Conservation (phyloP, 768 basidiomycete genomes). For the Galerina sulciceps region DNA sequence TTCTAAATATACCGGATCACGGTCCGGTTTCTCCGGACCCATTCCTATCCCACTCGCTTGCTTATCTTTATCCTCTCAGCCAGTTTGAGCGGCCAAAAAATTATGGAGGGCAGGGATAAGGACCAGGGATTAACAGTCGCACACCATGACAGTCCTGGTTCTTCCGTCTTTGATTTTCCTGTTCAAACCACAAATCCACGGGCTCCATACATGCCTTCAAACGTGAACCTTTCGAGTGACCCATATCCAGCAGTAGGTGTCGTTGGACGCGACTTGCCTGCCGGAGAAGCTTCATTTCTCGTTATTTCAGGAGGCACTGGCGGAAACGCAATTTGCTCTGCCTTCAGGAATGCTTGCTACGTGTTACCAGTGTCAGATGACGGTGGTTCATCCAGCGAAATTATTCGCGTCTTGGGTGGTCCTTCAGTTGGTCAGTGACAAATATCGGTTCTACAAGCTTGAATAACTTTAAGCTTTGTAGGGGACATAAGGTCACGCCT, state of each 20-base stretch:
- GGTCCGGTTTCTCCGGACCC: slow-evolving; percentile 1
- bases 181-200: slow-evolving; percentile 37
- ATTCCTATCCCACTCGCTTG: neutral
- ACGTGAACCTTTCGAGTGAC: slow-evolving; percentile 6
- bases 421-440: slow-evolving; percentile 73
- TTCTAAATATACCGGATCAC: neutral
- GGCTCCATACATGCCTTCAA: neutral
- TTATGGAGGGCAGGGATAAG: slow-evolving; percentile 2
- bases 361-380: slow-evolving; percentile 95
- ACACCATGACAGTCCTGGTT: slow-evolving; percentile 61
- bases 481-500: slow-evolving; percentile 90
- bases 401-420: slow-evolving; percentile 87
- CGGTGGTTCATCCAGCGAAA: slow-evolving; percentile 94
- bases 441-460: neutral
- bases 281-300: slow-evolving; percentile 53
- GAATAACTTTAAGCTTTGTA: slow-evolving; percentile 28
- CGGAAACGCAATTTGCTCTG: slow-evolving; percentile 87
- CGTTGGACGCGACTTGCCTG: slow-evolving; percentile 11
- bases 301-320: slow-evolving; percentile 95
- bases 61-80: neutral
- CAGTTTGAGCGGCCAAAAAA: neutral
- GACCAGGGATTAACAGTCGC: slow-evolving; percentile 20
- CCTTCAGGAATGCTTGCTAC: slow-evolving; percentile 79
- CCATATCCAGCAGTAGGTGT: slow-evolving; percentile 4
- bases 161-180: slow-evolving; percentile 78